These are phyloP conservation scores for Calocera cornea DNA, from an alignment of 768 basidiomycete genomes.

Conservation along the genomic window DNA sequence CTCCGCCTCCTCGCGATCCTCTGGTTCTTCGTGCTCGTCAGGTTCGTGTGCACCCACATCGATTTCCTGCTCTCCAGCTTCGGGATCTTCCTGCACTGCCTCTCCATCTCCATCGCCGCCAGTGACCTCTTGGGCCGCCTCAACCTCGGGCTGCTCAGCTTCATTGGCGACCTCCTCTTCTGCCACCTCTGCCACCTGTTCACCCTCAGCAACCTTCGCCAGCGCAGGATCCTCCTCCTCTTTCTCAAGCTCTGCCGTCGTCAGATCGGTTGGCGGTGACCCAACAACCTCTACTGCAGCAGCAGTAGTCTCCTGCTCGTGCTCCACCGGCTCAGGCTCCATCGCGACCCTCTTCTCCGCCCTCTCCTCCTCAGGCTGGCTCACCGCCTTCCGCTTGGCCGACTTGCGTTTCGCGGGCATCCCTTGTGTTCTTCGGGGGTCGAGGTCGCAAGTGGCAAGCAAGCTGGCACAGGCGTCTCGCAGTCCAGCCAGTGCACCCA, in stretches of 20 bases:
- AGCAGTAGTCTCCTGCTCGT: too few relatives aligned
- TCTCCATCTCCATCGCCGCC: not conserved
- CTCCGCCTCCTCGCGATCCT: not conserved
- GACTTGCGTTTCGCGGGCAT: not conserved
- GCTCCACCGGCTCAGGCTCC: not conserved
- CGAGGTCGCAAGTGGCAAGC: not conserved
- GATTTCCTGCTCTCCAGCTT: too few relatives aligned
- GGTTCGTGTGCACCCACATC: too few relatives aligned
- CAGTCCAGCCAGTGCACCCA: not conserved
- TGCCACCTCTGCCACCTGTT: too few relatives aligned
- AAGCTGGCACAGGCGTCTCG: too few relatives aligned
- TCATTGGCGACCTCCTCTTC: not conserved
- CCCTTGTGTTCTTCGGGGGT: not conserved
- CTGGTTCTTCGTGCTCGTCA: not conserved
- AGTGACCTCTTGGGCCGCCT: not conserved
- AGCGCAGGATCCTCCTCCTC: too few relatives aligned
- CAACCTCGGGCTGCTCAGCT: not conserved
- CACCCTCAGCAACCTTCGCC: too few relatives aligned
- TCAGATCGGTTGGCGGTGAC: too few relatives aligned
- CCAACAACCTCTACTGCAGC: too few relatives aligned
- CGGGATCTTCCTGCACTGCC: not conserved
- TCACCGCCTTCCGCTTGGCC: not conserved
- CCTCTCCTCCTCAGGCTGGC: not conserved
- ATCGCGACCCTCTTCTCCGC: not conserved
- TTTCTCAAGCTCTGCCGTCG: too few relatives aligned